phyloP scores from a whole-genome alignment of 2,329 filamentous ascomycete genomes.

The Ophiostoma australiae region DNA sequence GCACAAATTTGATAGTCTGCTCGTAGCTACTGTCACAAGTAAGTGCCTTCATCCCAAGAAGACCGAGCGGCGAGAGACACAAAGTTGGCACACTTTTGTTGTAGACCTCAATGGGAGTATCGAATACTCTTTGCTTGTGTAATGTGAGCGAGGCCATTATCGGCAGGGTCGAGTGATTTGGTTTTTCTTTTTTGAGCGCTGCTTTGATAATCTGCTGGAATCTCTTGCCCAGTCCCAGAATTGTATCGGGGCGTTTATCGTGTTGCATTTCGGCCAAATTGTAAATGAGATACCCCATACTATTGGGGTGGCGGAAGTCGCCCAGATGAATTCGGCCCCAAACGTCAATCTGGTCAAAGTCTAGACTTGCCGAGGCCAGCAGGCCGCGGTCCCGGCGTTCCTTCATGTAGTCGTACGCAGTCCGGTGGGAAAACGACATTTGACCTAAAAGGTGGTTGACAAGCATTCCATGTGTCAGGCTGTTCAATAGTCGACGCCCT shows the following conservation, averaged over 20 bases:
- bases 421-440: not conserved
- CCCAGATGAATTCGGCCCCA: not conserved
- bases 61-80: not conserved
- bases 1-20: no score
- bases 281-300: not conserved
- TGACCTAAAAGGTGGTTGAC: not conserved
- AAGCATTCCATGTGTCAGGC: not conserved
- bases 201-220: not conserved
- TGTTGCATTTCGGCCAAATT: not conserved
- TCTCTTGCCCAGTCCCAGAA: not conserved
- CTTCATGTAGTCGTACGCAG: conserved; percentile 3
- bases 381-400: not conserved
- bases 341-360: not conserved
- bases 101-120: not conserved
- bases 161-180: not conserved
- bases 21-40: no score
- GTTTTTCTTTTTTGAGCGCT: not conserved
- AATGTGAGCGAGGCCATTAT: not conserved
- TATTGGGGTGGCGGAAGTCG: not conserved
- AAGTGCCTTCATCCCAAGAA: not conserved
- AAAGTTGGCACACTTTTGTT: not conserved
- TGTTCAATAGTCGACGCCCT: not conserved
- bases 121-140: no score
- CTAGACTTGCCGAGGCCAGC: not conserved
- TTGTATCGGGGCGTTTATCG: not conserved